Evolutionary conservation across 2,329 filamentous ascomycete genomes (phyloP), one percentile per base, ranked within the genome.

Genomic region (Reticulascus tulasneorum): DNA sequence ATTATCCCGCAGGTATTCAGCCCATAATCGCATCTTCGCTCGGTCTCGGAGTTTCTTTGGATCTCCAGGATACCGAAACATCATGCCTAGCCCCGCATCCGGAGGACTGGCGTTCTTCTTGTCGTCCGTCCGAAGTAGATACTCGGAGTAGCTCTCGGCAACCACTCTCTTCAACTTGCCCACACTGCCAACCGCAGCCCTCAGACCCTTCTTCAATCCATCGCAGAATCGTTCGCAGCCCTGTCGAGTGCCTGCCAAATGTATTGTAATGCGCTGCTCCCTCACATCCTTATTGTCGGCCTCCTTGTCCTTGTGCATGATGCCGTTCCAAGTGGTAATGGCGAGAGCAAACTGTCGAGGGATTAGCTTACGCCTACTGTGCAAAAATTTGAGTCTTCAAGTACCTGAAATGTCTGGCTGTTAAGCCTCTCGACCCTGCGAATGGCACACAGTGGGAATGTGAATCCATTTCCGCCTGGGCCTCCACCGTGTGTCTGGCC

Each of bases 21-120:
- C 88, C 93, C 93, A 98, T 25, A 98, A 66, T 29, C 93, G 77
- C 85, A 98, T 97, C 69, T 98, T 98, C 55, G 91, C 94, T 38
- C 89, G 77, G 59, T 98, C 93, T 49, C 93, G 78, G 41, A 97
- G 73, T 64, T 97, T 97, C 56, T 90, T 86, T 23, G 90, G 79
- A 64, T 98, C 94, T 38, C 93, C 93, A 2, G 93, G 93, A 55
- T 98, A 98, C 53, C 84, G 82, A 62, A 96, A 98, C 11, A 94
- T 47, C 76, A 94, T 86, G 23, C 93, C 93, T 23, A 98, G 69
- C 2, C 93, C 93, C 16, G 90, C 93, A 62, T 98, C 91, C n/a
- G 93, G 91, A 11, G 84, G 78, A 35, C 75, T 73, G 24, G 67
- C 70, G 17, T 70, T 70, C 52, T 83, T 81, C 56, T 73, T 76